These are phyloP conservation scores for Colletotrichum sp. DNA, from an alignment of 2,329 filamentous ascomycete species.

Conservation along the genomic window DNA sequence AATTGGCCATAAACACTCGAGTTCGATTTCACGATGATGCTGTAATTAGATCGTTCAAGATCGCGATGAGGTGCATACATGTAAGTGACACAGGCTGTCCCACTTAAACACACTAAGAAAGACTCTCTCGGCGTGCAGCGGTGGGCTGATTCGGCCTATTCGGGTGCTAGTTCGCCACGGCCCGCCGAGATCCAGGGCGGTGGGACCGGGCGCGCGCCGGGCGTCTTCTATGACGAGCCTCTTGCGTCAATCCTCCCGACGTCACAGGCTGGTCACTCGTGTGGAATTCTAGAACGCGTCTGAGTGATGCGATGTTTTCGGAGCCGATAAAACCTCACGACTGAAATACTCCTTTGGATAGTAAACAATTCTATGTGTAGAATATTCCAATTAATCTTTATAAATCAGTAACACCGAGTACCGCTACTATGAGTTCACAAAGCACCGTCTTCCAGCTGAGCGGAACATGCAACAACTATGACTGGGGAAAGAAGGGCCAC, in stretches of 20 bases:
- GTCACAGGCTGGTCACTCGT: constrained; percentile 9
- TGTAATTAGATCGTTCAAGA: neutral
- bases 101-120: neutral
- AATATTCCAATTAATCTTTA: rapidly evolving
- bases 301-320: neutral
- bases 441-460: constrained; percentile 48
- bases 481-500: constrained; percentile 73
- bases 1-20: neutral
- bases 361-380: neutral
- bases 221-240: constrained; percentile 5
- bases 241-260: constrained; percentile 20
- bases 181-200: neutral
- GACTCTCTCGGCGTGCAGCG: neutral
- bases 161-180: neutral
- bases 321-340: neutral
- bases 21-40: neutral
- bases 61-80: neutral
- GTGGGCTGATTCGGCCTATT: neutral
- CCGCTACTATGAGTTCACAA: constrained; percentile 10
- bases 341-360: rapidly evolving
- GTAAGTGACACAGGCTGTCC: too few relatives aligned
- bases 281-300: neutral
- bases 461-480: constrained; percentile 62
- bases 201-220: neutral
- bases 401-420: rapidly evolving